phyloP scores from a whole-genome alignment of 352 stramenopile species.

The Aphanomyces cochlioides region DNA sequence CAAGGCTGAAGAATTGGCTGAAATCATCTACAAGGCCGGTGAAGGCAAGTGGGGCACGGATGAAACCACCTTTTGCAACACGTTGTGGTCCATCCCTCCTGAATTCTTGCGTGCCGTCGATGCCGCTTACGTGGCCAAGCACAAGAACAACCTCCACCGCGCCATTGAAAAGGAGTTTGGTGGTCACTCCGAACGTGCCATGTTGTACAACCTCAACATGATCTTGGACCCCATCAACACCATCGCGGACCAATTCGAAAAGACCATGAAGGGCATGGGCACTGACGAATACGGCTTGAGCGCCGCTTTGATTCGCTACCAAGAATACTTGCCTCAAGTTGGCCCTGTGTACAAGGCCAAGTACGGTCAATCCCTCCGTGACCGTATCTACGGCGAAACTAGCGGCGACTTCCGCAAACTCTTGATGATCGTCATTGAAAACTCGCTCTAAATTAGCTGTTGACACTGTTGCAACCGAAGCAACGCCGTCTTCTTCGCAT shows the following conservation, averaged over 20 bases:
- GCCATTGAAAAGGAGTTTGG: conserved; percentile 66
- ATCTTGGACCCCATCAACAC: conserved; percentile 51
- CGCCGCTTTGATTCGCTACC: conserved; percentile 52
- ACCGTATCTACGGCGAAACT: background rate
- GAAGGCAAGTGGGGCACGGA: conserved; percentile 73
- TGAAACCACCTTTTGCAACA: conserved; percentile 57
- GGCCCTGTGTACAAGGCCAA: conserved; percentile 20
- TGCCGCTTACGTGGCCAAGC: conserved; percentile 64
- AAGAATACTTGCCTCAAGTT: conserved; percentile 43
- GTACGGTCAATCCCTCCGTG: background rate
- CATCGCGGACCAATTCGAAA: conserved; percentile 56
- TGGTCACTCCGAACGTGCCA: conserved; percentile 50
- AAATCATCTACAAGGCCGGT: conserved; percentile 64
- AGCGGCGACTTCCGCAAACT: background rate
- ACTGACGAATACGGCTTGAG: conserved; percentile 60
- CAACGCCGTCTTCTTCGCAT: no score
- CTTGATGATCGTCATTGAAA: background rate
- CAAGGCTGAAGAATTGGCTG: conserved; percentile 50
- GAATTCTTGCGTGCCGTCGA: conserved; percentile 58
- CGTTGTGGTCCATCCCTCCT: conserved; percentile 55
- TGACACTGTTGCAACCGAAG: no score
- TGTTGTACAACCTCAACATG: conserved; percentile 60
- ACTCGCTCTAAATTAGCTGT: background rate
- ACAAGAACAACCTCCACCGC: conserved; percentile 52
- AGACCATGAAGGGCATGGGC: conserved; percentile 53